Percentiles rank a stretch among this genome's conserved stretches.
Evolutionary conservation across 495 filamentous ascomycete species (phyloP).

Genomic region (Usnea hakonensis): DNA sequence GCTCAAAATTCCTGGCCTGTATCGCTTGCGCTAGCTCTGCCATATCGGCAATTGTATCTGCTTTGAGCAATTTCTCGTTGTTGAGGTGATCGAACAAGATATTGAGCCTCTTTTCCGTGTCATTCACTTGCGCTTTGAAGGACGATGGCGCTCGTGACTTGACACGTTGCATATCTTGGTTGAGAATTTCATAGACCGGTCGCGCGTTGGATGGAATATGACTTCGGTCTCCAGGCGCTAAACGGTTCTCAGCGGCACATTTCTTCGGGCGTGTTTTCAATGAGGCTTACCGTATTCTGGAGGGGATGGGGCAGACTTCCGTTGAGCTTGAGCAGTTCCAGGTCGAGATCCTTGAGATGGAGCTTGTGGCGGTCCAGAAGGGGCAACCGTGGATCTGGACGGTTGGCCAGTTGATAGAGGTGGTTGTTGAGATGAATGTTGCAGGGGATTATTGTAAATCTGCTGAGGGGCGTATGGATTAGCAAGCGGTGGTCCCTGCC

Average conservation of each 20-base stretch:
- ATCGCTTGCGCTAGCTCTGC: conserved; percentile 59
- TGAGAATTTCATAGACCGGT: conserved; percentile 74
- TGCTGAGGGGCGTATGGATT: conserved; percentile 55
- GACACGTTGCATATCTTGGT: conserved; percentile 77
- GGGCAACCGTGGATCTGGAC: conserved; percentile 26
- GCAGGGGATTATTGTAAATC: conserved; percentile 29
- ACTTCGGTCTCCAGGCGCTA: conserved; percentile 75
- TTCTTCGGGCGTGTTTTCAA: not conserved
- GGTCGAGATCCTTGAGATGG: conserved; percentile 42
- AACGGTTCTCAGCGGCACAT: conserved; percentile 16
- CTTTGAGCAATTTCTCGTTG: conserved; percentile 80
- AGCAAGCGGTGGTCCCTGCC: conserved; percentile 41
- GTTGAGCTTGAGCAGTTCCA: conserved; percentile 43
- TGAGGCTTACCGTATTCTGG: conserved; percentile 59
- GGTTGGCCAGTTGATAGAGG: conserved; percentile 23
- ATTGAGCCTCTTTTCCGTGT: conserved; percentile 84
- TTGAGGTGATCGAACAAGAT: conserved; percentile 94
- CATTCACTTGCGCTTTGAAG: conserved; percentile 78
- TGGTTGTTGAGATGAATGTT: conserved; percentile 32
- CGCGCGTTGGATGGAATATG: conserved; percentile 73
- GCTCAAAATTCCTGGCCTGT: conserved; percentile 62
- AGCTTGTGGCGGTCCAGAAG: conserved; percentile 29
- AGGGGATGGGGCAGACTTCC: conserved; percentile 39
- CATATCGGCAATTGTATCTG: conserved; percentile 70
- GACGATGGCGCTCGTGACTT: conserved; percentile 70